A percentile compares a stretch with the other conserved stretches of the same genome.
Evolutionary conservation across 176 grass and related monocot genomes (phyloP).

Genomic region (Alloteropsis semialata): DNA sequence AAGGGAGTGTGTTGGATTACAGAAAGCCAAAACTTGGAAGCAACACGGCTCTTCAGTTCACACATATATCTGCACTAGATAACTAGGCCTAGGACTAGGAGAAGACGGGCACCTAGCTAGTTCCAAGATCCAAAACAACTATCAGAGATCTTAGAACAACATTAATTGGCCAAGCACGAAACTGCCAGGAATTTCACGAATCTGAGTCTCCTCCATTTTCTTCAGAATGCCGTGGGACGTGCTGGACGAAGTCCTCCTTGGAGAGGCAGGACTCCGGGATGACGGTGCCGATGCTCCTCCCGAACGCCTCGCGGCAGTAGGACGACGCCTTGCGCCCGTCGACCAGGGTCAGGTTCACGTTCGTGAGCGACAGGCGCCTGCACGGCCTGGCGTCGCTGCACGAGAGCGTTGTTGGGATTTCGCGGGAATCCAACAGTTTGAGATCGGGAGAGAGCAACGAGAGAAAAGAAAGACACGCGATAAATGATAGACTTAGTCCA

Average conservation of each 20-base stretch:
- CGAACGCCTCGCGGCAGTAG: slow-evolving; percentile 33
- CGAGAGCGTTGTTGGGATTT: too few relatives aligned
- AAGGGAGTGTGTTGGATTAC: not conserved
- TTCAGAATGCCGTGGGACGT: not conserved
- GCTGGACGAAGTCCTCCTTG: slow-evolving; percentile 29
- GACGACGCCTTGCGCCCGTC: slow-evolving; percentile 1
- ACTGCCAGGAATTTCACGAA: not conserved
- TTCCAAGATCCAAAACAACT: not conserved
- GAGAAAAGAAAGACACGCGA: too few relatives aligned
- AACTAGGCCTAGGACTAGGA: too few relatives aligned
- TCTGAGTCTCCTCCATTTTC: not conserved
- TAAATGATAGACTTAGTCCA: too few relatives aligned
- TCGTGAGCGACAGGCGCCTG: not conserved
- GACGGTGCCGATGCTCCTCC: slow-evolving; percentile 25
- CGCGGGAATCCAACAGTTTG: too few relatives aligned
- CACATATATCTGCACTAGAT: not conserved
- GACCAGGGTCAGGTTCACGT: slow-evolving; percentile 32
- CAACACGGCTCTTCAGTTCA: not conserved
- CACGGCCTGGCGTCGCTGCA: slow-evolving; percentile 50
- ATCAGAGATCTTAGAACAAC: not conserved
- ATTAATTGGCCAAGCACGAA: not conserved
- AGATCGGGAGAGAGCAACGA: too few relatives aligned
- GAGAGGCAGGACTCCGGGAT: slow-evolving; percentile 33
- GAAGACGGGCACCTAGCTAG: not conserved
- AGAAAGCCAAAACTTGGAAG: not conserved